A percentile compares a stretch with the other conserved stretches of the same genome.
Conservation (phyloP, 257 asterid species). For the Jacaranda copaia region DNA sequence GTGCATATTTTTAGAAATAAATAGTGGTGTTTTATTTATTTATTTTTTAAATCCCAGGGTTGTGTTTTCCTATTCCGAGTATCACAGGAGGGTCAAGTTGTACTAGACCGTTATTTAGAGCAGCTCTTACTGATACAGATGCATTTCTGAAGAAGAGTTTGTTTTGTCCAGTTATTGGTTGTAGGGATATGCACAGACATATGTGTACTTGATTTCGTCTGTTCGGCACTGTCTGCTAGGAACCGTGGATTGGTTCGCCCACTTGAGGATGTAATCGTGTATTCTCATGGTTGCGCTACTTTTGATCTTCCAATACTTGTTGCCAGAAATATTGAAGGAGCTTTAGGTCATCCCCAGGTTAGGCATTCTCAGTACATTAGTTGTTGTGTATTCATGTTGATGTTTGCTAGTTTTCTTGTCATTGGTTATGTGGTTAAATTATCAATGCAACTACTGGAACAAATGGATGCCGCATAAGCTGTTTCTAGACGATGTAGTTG, state of each 20-base stretch:
- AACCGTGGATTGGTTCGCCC: constrained; percentile 71
- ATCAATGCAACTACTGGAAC: no score
- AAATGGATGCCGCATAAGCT: no score
- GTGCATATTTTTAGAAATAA: no score
- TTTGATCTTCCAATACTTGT: constrained; percentile 73
- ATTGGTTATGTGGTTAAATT: background rate
- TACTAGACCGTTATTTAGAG: no score
- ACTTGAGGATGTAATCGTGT: constrained; percentile 76
- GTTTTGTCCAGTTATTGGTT: constrained; percentile 67
- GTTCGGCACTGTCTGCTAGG: constrained; percentile 82
- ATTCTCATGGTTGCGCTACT: constrained; percentile 89
- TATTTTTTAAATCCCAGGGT: no score
- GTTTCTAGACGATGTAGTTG: no score
- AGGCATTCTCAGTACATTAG: constrained; percentile 25
- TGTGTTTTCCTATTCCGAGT: no score
- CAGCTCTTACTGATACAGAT: background rate
- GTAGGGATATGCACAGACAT: constrained; percentile 91
- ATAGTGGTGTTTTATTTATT: no score
- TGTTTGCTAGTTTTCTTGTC: background rate
- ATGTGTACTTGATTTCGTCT: constrained; percentile 87
- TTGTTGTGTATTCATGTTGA: background rate
- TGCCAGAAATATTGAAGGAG: constrained; percentile 67
- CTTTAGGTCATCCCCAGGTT: constrained; percentile 96
- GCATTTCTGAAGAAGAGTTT: constrained; percentile 18
- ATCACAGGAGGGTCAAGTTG: no score